A percentile compares a stretch with the other conserved stretches of the same genome.
These are phyloP conservation scores for Angophora floribunda DNA, from an alignment of 345 rosid species.

Conservation along the genomic window DNA sequence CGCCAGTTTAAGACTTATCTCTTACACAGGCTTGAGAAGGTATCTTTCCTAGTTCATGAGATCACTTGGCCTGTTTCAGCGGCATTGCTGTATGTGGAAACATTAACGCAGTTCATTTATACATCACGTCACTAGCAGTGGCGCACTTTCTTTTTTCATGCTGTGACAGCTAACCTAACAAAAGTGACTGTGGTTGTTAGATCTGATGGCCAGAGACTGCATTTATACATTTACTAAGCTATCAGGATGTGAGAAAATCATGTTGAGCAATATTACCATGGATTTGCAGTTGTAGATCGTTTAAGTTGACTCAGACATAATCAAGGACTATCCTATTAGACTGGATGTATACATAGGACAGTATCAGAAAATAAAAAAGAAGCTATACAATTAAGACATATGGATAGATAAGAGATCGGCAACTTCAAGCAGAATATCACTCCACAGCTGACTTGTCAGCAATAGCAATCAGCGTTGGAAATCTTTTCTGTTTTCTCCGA, in stretches of 20 bases:
- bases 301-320: not conserved
- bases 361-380: not conserved
- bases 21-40: conserved; percentile 75
- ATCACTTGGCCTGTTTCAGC: not conserved
- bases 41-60: conserved; percentile 4
- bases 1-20: conserved; percentile 93
- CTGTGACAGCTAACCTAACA: not conserved
- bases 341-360: not conserved
- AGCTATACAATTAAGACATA: not conserved
- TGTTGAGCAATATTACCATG: not conserved
- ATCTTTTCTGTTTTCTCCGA: not conserved
- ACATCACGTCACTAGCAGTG: not conserved
- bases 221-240: not conserved
- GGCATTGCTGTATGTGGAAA: not conserved
- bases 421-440: not conserved
- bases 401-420: not conserved
- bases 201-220: not conserved
- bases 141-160: not conserved
- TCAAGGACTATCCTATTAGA: not conserved
- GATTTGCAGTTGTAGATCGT: not conserved
- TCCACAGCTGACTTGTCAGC: not conserved
- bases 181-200: not conserved
- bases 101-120: not conserved
- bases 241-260: not conserved
- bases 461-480: not conserved